A percentile compares a stretch with the other conserved stretches of the same genome.
Conservation (phyloP, 1,139 yeast species). For the Wickerhamomyces sp. region DNA sequence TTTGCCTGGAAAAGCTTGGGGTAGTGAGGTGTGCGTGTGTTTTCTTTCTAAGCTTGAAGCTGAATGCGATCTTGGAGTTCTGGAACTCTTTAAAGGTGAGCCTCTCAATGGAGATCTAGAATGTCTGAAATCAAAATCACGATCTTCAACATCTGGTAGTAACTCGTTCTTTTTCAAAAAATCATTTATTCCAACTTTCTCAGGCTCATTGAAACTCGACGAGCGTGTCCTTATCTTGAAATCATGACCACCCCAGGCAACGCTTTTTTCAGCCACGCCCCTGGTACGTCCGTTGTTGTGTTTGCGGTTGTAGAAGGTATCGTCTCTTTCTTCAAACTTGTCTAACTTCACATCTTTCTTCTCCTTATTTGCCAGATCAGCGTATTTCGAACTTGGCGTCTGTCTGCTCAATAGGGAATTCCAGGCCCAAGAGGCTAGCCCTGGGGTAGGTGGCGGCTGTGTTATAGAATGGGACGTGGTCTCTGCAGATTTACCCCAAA, state of each 20-base stretch:
- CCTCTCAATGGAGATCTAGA: background rate
- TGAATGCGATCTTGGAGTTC: background rate
- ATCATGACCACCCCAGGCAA: constrained; percentile 14
- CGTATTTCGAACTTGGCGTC: constrained; percentile 22
- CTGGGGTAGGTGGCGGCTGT: constrained; percentile 19
- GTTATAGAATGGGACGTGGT: background rate
- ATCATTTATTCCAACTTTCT: background rate
- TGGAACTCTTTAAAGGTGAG: background rate
- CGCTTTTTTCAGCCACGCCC: constrained; percentile 10
- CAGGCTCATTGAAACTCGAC: constrained; percentile 7
- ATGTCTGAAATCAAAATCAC: constrained; percentile 1
- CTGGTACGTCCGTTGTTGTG: background rate
- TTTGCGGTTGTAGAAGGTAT: constrained; percentile 15
- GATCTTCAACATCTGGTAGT: constrained; percentile 6
- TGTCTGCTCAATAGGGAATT: constrained; percentile 20
- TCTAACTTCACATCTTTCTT: constrained; percentile 2
- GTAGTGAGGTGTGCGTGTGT: constrained; percentile 8
- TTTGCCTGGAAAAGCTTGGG: constrained; percentile 17
- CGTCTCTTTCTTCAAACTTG: constrained; percentile 11
- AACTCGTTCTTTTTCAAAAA: constrained; percentile 11
- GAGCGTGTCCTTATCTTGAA: constrained; percentile 5
- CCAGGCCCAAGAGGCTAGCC: constrained; percentile 23
- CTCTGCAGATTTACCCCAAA: constrained; percentile 1
- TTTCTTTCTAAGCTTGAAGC: background rate
- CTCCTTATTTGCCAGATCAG: constrained; percentile 2